phyloP scores from a whole-genome alignment of 2,329 filamentous ascomycete genomes.

The Delphinella strobiligena region DNA sequence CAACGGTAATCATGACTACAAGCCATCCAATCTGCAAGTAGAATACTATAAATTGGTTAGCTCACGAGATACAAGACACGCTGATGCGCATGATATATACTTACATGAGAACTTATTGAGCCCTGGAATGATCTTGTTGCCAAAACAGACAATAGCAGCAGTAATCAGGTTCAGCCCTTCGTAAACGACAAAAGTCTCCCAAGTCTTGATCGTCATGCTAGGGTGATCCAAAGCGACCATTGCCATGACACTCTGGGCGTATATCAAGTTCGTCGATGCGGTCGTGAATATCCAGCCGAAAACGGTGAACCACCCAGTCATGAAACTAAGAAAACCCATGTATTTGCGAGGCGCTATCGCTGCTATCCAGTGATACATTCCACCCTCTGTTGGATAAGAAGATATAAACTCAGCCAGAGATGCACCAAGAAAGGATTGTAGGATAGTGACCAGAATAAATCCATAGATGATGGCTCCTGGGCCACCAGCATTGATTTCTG shows the following conservation, averaged over 20 bases:
- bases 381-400: slow-evolving; percentile 10
- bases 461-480: slow-evolving; percentile 11
- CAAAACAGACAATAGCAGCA: slow-evolving; percentile 9
- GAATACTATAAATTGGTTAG: no score
- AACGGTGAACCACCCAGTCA: slow-evolving; percentile 9
- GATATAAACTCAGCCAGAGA: slow-evolving; percentile 11
- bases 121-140: slow-evolving; percentile 10
- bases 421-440: slow-evolving; percentile 11
- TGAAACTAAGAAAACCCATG: slow-evolving; percentile 10
- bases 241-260: slow-evolving; percentile 11
- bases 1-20: slow-evolving; percentile 1
- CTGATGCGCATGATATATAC: no score
- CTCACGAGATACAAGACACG: no score
- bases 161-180: slow-evolving; percentile 9
- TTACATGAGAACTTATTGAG: slow-evolving; percentile 11
- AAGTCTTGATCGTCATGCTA: slow-evolving; percentile 8
- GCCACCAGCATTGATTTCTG: slow-evolving; percentile 9
- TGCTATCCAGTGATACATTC: slow-evolving; percentile 13
- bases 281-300: slow-evolving; percentile 10
- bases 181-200: slow-evolving; percentile 11
- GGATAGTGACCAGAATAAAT: slow-evolving; percentile 10
- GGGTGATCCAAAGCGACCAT: slow-evolving; percentile 9
- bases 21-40: slow-evolving; percentile 2
- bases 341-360: slow-evolving; percentile 9
- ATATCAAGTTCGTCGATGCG: slow-evolving; percentile 10